These are phyloP conservation scores for Mariannaea sp. DNA, from an alignment of 2,329 filamentous ascomycete genomes.

Conservation along the genomic window DNA sequence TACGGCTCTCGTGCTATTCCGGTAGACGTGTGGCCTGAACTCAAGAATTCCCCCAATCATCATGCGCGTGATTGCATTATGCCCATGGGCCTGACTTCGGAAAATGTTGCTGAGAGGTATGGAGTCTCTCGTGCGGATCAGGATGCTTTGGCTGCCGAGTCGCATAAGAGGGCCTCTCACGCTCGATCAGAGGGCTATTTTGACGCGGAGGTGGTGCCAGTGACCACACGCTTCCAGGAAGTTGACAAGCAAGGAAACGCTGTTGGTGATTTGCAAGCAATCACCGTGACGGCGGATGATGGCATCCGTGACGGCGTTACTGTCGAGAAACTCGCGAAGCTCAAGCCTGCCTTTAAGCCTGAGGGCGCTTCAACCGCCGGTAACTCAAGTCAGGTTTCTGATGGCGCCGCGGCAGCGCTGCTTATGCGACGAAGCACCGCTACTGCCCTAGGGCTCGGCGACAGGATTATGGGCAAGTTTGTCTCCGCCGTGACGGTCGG, in stretches of 20 bases:
- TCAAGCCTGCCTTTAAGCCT: constrained; percentile 84
- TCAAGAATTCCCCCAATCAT: constrained; percentile 66
- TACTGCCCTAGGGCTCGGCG: constrained; percentile 69
- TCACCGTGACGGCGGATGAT: constrained; percentile 79
- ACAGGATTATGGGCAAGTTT: constrained; percentile 80
- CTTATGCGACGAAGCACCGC: constrained; percentile 86
- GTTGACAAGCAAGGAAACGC: constrained; percentile 64
- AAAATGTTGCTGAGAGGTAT: constrained; percentile 85
- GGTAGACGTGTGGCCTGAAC: constrained; percentile 74
- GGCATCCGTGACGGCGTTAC: constrained; percentile 74
- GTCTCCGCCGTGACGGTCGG: constrained; percentile 76
- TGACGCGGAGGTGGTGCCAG: constrained; percentile 78
- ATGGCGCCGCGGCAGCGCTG: constrained; percentile 82
- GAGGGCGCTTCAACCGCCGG: constrained; percentile 82
- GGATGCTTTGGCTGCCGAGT: constrained; percentile 78
- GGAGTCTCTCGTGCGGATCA: constrained; percentile 75
- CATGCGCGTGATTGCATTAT: constrained; percentile 87
- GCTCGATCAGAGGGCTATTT: constrained; percentile 75
- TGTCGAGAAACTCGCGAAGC: constrained; percentile 71
- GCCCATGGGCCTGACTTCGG: constrained; percentile 89
- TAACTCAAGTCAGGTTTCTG: constrained; percentile 84
- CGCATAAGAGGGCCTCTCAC: constrained; percentile 72
- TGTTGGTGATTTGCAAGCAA: constrained; percentile 58
- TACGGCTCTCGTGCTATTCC: constrained; percentile 87
- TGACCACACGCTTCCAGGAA: constrained; percentile 71